Percentiles rank a stretch among this genome's conserved stretches.
Conservation (phyloP, 192 early-diverging fungal species). For the Allomyces arbusculus region DNA sequence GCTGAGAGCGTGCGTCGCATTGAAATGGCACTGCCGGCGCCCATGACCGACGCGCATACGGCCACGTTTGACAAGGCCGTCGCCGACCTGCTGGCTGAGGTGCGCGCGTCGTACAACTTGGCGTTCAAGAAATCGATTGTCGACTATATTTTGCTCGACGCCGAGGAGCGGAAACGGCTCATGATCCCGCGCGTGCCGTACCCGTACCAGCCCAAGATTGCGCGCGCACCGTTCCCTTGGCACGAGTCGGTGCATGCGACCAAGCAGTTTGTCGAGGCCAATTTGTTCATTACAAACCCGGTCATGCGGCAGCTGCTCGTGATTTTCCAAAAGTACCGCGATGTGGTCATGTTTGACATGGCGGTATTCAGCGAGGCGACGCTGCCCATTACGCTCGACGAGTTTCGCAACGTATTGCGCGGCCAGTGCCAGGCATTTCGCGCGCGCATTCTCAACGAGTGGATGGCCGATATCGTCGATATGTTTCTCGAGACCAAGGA, state of each 20-base stretch:
- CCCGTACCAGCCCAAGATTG: constrained; percentile 16
- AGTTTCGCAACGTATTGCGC: constrained; percentile 24
- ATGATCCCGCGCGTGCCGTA: constrained; percentile 17
- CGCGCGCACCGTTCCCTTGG: constrained; percentile 40
- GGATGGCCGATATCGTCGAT: constrained; percentile 19
- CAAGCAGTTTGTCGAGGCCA: constrained; percentile 18
- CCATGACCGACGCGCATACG: neutral
- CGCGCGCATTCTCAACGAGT: constrained; percentile 26
- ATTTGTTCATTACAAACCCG: constrained; percentile 20
- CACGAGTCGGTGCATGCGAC: constrained; percentile 15
- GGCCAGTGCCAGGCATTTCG: constrained; percentile 36
- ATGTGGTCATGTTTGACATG: constrained; percentile 25
- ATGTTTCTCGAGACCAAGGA: constrained; percentile 21
- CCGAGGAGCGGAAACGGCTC: constrained; percentile 21
- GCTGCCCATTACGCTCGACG: constrained; percentile 23
- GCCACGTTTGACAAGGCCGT: neutral
- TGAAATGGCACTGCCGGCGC: neutral
- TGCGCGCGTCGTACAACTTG: constrained; percentile 14
- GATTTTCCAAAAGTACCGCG: constrained; percentile 16
- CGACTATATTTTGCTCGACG: constrained; percentile 36
- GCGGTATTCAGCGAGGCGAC: constrained; percentile 16
- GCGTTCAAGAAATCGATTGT: constrained; percentile 30
- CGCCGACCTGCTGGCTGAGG: constrained; percentile 14
- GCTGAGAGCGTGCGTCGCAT: neutral
- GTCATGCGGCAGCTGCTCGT: constrained; percentile 19